Conservation (phyloP, 2,329 filamentous ascomycete species). For the Hypoxylon sp. region DNA sequence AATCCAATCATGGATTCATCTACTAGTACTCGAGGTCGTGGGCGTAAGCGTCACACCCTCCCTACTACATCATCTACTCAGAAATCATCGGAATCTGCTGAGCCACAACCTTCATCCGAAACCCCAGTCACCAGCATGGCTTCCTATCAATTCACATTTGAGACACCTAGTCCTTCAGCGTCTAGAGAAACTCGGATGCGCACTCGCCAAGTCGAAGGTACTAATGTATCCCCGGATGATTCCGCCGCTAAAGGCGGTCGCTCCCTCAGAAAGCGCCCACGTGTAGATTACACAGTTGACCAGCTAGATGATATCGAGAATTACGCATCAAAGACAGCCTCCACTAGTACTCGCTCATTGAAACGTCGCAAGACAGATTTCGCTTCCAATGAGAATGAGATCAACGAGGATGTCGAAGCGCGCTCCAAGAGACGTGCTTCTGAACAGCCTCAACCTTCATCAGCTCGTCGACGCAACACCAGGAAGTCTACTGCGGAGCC, state of each 20-base stretch:
- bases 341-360: constrained; percentile 48
- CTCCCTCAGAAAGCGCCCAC: constrained; percentile 69
- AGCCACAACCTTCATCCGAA: constrained; percentile 41
- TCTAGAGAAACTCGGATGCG: constrained; percentile 61
- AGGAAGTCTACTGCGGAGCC: constrained; percentile 54
- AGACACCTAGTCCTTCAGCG: constrained; percentile 53
- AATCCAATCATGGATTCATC: constrained; percentile 51
- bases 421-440: constrained; percentile 52
- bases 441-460: constrained; percentile 51
- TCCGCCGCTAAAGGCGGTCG: constrained; percentile 70
- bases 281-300: constrained; percentile 70
- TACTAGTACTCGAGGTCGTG: constrained; percentile 48
- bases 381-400: constrained; percentile 45
- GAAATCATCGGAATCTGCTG: constrained; percentile 39
- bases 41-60: constrained; percentile 52
- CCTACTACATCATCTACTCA: constrained; percentile 41
- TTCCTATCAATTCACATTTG: constrained; percentile 49
- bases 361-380: constrained; percentile 53
- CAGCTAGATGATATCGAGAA: constrained; percentile 64
- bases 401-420: constrained; percentile 48
- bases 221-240: constrained; percentile 59
- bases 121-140: constrained; percentile 45
- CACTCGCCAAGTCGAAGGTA: constrained; percentile 59
- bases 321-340: constrained; percentile 47
- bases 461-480: constrained; percentile 47